phyloP scores from a whole-genome alignment of 768 basidiomycete species.

The Cystofilobasidium bisporidii region DNA sequence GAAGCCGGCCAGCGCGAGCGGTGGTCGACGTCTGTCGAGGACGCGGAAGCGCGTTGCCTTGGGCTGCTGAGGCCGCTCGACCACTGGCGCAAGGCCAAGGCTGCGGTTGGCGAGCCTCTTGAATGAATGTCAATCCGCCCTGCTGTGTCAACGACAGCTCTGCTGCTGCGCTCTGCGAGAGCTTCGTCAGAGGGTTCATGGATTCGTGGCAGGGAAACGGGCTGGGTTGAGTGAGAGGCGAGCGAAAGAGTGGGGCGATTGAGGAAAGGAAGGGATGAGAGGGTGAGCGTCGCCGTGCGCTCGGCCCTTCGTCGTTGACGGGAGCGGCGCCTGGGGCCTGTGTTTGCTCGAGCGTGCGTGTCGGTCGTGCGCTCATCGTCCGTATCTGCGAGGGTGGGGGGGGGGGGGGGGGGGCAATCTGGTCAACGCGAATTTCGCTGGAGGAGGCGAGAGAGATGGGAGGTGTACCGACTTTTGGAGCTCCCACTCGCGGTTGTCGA shows the following conservation, averaged over 20 bases:
- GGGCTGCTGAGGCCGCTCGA: not conserved
- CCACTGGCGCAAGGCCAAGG: not conserved
- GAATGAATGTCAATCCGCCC: not conserved
- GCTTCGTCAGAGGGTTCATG: not conserved
- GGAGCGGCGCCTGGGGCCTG: too few relatives aligned
- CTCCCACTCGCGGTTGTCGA: conserved; percentile 93
- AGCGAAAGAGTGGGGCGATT: too few relatives aligned
- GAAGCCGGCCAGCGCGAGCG: conserved; percentile 1
- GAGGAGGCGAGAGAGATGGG: not conserved
- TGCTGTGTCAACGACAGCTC: not conserved
- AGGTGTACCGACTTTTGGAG: conserved; percentile 67
- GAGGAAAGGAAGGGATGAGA: too few relatives aligned
- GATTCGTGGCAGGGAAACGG: too few relatives aligned
- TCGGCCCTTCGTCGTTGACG: too few relatives aligned
- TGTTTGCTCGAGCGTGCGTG: too few relatives aligned
- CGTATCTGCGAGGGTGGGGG: conserved; percentile 12
- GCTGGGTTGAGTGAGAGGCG: too few relatives aligned
- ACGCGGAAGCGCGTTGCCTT: not conserved
- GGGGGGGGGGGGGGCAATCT: not conserved
- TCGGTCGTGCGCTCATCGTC: conserved; percentile 12
- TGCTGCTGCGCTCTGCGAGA: not conserved
- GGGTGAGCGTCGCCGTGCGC: too few relatives aligned
- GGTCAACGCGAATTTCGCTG: not conserved
- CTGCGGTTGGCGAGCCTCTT: not conserved
- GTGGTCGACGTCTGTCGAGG: not conserved